Conservation (phyloP, 192 early-diverging fungal species). For the Entophlyctis helioformis region DNA sequence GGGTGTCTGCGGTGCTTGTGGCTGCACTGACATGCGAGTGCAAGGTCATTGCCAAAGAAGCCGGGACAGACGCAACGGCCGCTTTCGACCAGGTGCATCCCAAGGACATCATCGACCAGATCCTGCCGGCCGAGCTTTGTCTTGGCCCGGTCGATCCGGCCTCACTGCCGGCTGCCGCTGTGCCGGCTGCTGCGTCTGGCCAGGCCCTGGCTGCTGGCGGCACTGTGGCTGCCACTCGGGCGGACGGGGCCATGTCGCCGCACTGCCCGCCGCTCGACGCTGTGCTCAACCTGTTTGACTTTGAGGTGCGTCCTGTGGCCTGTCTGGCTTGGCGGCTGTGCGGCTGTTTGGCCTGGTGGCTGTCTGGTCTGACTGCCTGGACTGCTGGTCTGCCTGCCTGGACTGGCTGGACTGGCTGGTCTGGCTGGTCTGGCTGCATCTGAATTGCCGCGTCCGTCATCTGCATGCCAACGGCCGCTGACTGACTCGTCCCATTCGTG, state of each 20-base stretch:
- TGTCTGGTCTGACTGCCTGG: no score
- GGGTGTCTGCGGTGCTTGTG: neutral
- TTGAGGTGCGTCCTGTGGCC: conserved; percentile 51
- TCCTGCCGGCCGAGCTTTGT: conserved; percentile 34
- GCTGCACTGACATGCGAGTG: neutral
- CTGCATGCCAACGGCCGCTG: no score
- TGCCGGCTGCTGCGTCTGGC: conserved; percentile 10
- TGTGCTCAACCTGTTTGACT: conserved; percentile 62
- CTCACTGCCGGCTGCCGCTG: conserved; percentile 2
- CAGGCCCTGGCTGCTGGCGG: conserved; percentile 23
- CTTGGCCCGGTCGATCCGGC: conserved; percentile 41
- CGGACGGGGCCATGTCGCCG: no score
- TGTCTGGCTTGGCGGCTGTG: no score
- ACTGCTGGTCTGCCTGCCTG: no score
- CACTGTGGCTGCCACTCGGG: no score
- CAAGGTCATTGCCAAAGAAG: conserved; percentile 44
- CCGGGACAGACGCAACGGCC: conserved; percentile 58
- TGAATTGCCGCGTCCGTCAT: no score
- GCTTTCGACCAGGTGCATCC: conserved; percentile 59
- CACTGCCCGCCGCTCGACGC: conserved; percentile 38
- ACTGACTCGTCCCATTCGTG: no score
- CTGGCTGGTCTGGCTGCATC: no score
- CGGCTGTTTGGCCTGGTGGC: no score
- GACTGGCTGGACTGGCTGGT: no score
- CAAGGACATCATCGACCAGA: conserved; percentile 41